These are phyloP conservation scores for Amesomyces nigricolor DNA, from an alignment of 2,329 filamentous ascomycete species.

Conservation along the genomic window DNA sequence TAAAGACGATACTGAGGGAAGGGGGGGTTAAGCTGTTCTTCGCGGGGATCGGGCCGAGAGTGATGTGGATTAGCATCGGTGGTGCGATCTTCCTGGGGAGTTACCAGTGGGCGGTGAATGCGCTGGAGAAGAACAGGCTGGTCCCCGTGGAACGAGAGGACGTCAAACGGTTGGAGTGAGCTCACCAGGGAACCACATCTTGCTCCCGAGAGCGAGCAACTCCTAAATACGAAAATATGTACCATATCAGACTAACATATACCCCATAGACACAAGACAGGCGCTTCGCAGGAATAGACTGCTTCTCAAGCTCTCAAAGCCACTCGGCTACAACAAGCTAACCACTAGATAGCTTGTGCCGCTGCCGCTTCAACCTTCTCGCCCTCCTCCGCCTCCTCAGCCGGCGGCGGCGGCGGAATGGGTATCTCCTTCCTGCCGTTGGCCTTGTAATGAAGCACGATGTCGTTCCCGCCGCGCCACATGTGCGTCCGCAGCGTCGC, in stretches of 20 bases:
- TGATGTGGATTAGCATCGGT: constrained; percentile 92
- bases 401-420: constrained; percentile 29
- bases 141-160: background rate
- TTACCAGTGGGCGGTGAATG: constrained; percentile 84
- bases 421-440: constrained; percentile 72
- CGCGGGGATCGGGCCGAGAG: constrained; percentile 69
- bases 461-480: constrained; percentile 93
- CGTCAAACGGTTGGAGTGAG: too few relatives aligned
- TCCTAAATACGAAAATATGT: constrained; percentile 14
- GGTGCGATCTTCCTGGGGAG: constrained; percentile 92
- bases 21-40: constrained; percentile 67
- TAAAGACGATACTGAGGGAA: constrained; percentile 58
- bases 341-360: constrained; percentile 8
- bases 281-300: background rate
- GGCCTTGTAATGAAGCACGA: constrained; percentile 82
- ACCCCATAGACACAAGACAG: constrained; percentile 4
- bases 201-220: background rate
- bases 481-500: constrained; percentile 86
- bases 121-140: constrained; percentile 44
- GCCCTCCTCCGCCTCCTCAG: constrained; percentile 11
- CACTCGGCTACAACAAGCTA: background rate
- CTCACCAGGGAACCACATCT: background rate
- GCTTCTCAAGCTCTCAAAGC: background rate
- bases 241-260: constrained; percentile 15
- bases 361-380: constrained; percentile 2